These are phyloP conservation scores for Eutreptiella sp. DNA, from an alignment of 208 protist species.

Conservation along the genomic window DNA sequence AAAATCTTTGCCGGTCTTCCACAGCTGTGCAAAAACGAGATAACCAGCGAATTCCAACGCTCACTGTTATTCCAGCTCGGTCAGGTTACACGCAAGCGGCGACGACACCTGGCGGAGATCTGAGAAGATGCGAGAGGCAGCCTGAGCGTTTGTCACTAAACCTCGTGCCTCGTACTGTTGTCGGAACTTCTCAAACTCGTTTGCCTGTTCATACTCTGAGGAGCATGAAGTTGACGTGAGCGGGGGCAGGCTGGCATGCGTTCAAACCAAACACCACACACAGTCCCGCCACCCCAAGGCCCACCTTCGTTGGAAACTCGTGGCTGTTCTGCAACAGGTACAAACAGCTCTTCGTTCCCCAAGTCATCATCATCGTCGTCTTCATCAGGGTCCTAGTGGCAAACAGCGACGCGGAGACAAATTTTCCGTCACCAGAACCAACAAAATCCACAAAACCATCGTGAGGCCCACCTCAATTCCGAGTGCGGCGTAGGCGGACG, in stretches of 20 bases:
- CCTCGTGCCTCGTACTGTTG: conserved; percentile 27
- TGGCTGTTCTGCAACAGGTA: not conserved
- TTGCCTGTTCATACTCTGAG: not conserved
- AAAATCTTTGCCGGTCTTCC: conserved; percentile 14
- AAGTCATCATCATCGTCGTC: too few species aligned
- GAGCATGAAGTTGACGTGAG: not conserved
- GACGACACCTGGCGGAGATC: too few species aligned
- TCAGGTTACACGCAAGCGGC: not conserved
- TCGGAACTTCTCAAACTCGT: conserved; percentile 19
- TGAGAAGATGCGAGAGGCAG: not conserved
- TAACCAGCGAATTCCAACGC: conserved; percentile 23
- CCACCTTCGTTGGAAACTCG: too few species aligned
- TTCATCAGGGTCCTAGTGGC: too few species aligned
- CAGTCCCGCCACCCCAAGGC: too few species aligned
- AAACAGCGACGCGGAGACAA: too few species aligned
- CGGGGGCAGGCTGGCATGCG: not conserved
- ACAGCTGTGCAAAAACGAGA: conserved; percentile 21
- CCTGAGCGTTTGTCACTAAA: conserved; percentile 5
- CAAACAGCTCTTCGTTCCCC: not conserved
- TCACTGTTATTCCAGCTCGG: conserved; percentile 1
- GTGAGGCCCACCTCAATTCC: too few species aligned
- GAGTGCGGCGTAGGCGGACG: too few species aligned
- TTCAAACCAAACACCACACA: too few species aligned
- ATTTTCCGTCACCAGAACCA: too few species aligned
- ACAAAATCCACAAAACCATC: too few species aligned